Base-by-base conservation (phyloP, 192 early-diverging fungal genomes). In the Phlyctochytrium arcticum region DNA sequence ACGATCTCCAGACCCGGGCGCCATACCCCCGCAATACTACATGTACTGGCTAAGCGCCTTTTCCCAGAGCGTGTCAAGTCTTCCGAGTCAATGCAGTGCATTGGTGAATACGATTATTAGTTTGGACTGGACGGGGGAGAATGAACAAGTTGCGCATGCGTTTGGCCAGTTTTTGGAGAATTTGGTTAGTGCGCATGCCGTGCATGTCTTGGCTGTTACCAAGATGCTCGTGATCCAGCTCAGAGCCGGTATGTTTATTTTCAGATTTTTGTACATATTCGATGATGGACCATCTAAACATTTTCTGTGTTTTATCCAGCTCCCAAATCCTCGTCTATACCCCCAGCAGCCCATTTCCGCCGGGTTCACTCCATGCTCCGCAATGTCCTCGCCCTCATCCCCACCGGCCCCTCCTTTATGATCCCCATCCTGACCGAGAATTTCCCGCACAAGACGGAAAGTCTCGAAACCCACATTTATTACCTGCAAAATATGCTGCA, bases 401-500 rank as follows among this genome's bases (percentile, higher is more conserved):
- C 92, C 39, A 83, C 87, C 8, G 84, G 85, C 19, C 79, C 83
- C 0, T 82, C 83, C 3, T 80, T 85, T 8, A 68, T 95, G 23
- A 69, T 83, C 46, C 69, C 82, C 2, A 59, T 89, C 10, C 64
- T 95, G 8, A 77, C 67, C n/a, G 72, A 81, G 6, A 74, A 79
- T 47, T 88, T 92, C 57, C 93, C 93, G 1, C 85, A 91, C 74
- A 91, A 89, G 62, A 70, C 77, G 1, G 82, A 87, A 33, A 71
- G 74, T 21, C 54, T 87, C 5, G 60, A 57, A 7, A 81, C 73
- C 6, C 88, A 90, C 48, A 71, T 77, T 3, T 74, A 72, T 15
- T 95, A 87, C 69, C 71, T 93, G 31, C 86, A 87, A 53, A 95
- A 92, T 64, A 66, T 91, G 26, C 68, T 97, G 29, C 67, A 80